phyloP scores from a whole-genome alignment of 1,284 basidiomycete species.

The Acaromyces ingoldii region DNA sequence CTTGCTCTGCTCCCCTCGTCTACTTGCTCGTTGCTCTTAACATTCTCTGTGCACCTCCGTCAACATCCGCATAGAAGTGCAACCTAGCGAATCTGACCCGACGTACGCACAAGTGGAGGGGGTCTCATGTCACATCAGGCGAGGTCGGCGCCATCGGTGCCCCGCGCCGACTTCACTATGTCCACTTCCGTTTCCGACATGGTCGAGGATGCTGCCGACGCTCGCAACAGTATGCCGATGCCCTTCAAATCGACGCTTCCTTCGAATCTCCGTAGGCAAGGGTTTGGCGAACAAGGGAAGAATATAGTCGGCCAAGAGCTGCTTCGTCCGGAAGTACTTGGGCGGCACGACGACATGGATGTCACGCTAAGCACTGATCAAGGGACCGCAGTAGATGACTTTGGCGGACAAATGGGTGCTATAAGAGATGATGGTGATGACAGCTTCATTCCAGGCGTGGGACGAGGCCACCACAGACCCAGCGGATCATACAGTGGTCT shows the following conservation, averaged over 20 bases:
- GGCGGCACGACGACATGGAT: background rate
- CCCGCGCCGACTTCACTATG: no score
- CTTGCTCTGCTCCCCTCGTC: no score
- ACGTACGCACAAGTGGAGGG: no score
- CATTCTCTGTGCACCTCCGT: no score
- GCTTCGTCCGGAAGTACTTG: background rate
- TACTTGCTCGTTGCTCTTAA: no score
- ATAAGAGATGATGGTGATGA: constrained; percentile 15
- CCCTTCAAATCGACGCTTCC: constrained; percentile 1
- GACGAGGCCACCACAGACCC: constrained; percentile 19
- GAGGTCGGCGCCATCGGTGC: no score
- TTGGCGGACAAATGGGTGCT: background rate
- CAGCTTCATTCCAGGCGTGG: constrained; percentile 32
- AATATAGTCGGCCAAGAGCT: background rate
- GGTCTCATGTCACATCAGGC: no score
- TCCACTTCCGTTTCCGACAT: no score
- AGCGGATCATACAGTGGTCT: constrained; percentile 15
- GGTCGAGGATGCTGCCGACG: no score
- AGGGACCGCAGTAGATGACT: background rate
- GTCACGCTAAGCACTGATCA: constrained; percentile 3
- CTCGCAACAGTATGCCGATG: no score
- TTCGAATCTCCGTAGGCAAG: background rate
- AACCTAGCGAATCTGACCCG: no score
- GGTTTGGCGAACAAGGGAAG: background rate
- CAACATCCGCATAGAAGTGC: no score